Conservation (phyloP, 352 stramenopile species). For the Phytopythium mirpurense region DNA sequence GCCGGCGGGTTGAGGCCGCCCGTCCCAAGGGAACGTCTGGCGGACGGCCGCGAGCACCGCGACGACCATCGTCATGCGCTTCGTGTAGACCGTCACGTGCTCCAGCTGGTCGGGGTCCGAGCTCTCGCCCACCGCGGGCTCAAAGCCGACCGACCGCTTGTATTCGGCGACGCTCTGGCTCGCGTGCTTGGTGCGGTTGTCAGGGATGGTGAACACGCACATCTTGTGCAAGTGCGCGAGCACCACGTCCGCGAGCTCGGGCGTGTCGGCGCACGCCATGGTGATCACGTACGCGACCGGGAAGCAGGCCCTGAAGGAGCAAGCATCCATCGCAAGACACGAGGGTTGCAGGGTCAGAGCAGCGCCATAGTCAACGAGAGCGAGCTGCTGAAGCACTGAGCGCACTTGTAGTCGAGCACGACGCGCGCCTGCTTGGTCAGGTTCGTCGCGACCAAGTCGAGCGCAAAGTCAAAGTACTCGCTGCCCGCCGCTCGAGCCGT, state of each 20-base stretch:
- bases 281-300: constrained; percentile 71
- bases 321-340: no score
- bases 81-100: constrained; percentile 72
- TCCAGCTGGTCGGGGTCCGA: constrained; percentile 54
- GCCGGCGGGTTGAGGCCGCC: constrained; percentile 40
- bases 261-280: constrained; percentile 68
- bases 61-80: constrained; percentile 76
- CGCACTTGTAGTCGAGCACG: constrained; percentile 75
- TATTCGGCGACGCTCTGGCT: constrained; percentile 56
- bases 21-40: constrained; percentile 60
- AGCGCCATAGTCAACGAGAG: not conserved
- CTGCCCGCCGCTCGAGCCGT: constrained; percentile 48
- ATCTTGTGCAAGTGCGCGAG: constrained; percentile 71
- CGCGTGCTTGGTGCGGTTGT: constrained; percentile 48
- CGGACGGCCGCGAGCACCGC: constrained; percentile 66
- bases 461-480: constrained; percentile 62
- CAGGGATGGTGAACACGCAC: constrained; percentile 69
- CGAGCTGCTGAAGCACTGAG: not conserved
- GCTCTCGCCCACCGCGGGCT: constrained; percentile 54
- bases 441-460: constrained; percentile 67
- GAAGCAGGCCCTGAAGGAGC: constrained; percentile 43
- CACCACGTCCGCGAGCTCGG: constrained; percentile 66
- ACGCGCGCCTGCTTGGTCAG: constrained; percentile 62
- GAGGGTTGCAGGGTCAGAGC: not conserved
- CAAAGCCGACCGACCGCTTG: constrained; percentile 58